Base-by-base conservation (phyloP, 805 yeast genomes). In the Allodekkera sacchari region DNA sequence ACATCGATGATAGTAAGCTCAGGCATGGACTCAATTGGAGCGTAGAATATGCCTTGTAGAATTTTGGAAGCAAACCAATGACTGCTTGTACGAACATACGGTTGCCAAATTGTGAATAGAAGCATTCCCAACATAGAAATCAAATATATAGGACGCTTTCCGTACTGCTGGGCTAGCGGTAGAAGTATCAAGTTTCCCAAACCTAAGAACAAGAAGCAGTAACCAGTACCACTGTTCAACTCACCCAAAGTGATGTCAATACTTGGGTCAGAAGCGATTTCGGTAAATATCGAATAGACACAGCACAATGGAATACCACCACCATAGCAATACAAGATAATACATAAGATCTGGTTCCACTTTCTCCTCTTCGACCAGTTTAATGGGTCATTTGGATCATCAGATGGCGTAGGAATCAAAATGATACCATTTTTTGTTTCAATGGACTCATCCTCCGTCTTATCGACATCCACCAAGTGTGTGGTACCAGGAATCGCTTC, bases 361-460 rank as follows among this genome's bases (percentile, higher is more conserved):
- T 76, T 76, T 30, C 81, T 61, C 23, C 46, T 39, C 16, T 44
- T 50, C 2, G 70, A 33, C 85, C 85, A 79, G 44, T 74, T 76
- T 34, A 79, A 56, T 1, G 85, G 85, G 45, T 79, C 87, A 41
- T 77, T 71, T 6, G 83, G 81, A 38, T 77, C 76, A 31, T 67
- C 72, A 0, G 80, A 66, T 2, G 87, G 87, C 7, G 71, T 71
- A 20, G 87, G 85, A 27, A 74, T 66, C 27, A 77, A 56, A 9
- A 78, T 69, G 36, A 76, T 65, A 22, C 57, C 56, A 7, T 52
- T 43, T 18, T 50, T 44, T 1, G 32, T 36, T 2, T 45, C 47
- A 6, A 25, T 27, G 6, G 25, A 37, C 4, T 27, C 35, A 17
- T 28, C 13, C 3, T 24, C 12, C 6, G 23, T 21, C n/a, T 18